phyloP scores from a whole-genome alignment of 2,329 filamentous ascomycete genomes.

The Pseudocercospora vitis region DNA sequence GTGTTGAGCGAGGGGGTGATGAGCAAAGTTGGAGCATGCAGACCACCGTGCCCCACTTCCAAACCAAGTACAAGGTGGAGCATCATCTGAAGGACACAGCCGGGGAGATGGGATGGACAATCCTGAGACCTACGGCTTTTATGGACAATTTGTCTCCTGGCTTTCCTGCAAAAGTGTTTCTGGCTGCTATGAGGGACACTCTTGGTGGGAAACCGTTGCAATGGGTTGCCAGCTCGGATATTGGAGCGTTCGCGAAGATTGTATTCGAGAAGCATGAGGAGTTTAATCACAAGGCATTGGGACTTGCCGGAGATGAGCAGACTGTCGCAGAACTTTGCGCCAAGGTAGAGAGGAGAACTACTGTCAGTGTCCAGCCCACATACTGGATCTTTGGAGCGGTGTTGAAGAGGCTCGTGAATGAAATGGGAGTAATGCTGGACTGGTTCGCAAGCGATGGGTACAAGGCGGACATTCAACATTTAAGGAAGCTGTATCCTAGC shows the following conservation, averaged over 20 bases:
- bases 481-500: conserved; percentile 48
- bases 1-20: conserved; percentile 62
- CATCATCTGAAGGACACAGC: conserved; percentile 54
- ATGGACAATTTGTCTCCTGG: conserved; percentile 59
- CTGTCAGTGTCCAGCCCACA: conserved; percentile 45
- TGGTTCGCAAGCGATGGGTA: conserved; percentile 56
- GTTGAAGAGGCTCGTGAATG: conserved; percentile 46
- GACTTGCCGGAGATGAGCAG: conserved; percentile 56
- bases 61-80: conserved; percentile 61
- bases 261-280: conserved; percentile 49
- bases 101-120: conserved; percentile 59
- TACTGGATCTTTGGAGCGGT: conserved; percentile 46
- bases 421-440: conserved; percentile 36
- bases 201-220: conserved; percentile 38
- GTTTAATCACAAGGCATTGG: conserved; percentile 49
- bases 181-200: conserved; percentile 48
- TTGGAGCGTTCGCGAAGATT: conserved; percentile 53
- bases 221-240: conserved; percentile 49
- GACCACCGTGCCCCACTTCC: conserved; percentile 60
- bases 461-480: conserved; percentile 47
- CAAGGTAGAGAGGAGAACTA: conserved; percentile 50
- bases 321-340: conserved; percentile 49
- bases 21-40: conserved; percentile 54
- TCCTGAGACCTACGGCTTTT: conserved; percentile 61
- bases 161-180: conserved; percentile 53